Evolutionary conservation across 495 filamentous ascomycete species (phyloP), one percentile per base, ranked within the genome.

Genomic region (Penicillium nucicola): DNA sequence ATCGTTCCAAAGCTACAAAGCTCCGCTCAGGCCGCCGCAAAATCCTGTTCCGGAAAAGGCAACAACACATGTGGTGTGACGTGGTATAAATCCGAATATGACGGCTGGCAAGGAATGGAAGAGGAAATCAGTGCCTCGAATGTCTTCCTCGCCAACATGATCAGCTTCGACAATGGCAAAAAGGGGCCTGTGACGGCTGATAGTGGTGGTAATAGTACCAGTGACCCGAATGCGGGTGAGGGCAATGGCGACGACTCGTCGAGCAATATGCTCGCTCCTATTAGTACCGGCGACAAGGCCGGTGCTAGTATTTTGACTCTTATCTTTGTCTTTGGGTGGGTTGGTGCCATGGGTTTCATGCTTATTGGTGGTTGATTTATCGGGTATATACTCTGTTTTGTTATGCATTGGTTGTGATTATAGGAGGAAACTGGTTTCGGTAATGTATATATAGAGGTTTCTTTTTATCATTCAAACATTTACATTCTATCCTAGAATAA

Each of bases 11-110:
- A 85, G 47, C 72, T 95, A 7, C 66, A 67, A 36, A 74, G 79
- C 3, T 88, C 86, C 2, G 87, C 87, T 11, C 47, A 69, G 39
- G 89, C 85, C 1, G 89, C 89, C 0, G 85, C 84, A 1, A 67
- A 69, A 30, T 79, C 85, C 35, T 95, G 90, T 53, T 75, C 65
- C 1, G 81, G 83, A 19, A 79, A 78, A 30, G 52, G 57, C 40
- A 84, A 85, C 58, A 69, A 79, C 18, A 76, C 78, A n/a, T 96
- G 90, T 59, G 88, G 89, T 1, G 66, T 86, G 37, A 76, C 76
- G 43, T 95, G 89, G 88, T 77, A 71, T 47, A 67, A 73, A 10
- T 67, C 70, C n/a, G 70, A 72, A 13, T 88, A 81, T 70, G 87
- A 90, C 60, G 78, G 79, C 6, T 69, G 67, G 28, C 74, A 55